Evolutionary conservation across 192 early-diverging fungal genomes (phyloP).

Genomic region (Kappamyces sp.): DNA sequence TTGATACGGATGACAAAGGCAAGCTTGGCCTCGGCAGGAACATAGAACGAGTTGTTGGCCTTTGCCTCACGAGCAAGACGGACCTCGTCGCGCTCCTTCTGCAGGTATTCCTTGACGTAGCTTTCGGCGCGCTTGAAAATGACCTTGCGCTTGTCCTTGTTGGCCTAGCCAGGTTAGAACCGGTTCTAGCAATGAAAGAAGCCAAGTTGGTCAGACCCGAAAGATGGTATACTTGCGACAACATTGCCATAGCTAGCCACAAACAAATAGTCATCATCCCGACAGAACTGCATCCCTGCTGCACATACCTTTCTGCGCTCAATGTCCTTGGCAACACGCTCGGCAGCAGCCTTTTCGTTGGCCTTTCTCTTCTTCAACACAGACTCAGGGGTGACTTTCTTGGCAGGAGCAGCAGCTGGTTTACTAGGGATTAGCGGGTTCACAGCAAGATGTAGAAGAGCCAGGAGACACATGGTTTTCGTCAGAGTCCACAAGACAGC

Average conservation of each 20-base stretch:
- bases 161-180: conserved; percentile 21
- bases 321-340: conserved; percentile 41
- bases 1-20: conserved; percentile 98
- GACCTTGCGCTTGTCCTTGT: conserved; percentile 74
- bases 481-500: too few species aligned
- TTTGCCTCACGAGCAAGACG: conserved; percentile 92
- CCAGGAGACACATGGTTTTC: too few species aligned
- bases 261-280: conserved; percentile 29
- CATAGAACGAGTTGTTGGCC: conserved; percentile 85
- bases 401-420: conserved; percentile 16
- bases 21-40: conserved; percentile 92
- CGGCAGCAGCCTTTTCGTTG: conserved; percentile 51
- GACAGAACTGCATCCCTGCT: not conserved
- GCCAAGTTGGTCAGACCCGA: conserved; percentile 51
- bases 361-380: conserved; percentile 63
- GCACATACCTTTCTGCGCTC: conserved; percentile 41
- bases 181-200: conserved; percentile 8
- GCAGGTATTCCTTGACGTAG: conserved; percentile 96
- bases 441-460: too few species aligned
- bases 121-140: conserved; percentile 99
- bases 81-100: conserved; percentile 82
- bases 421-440: too few species aligned
- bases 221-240: conserved; percentile 57
- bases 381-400: conserved; percentile 50
- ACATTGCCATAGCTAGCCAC: conserved; percentile 40